Conservation (phyloP, 805 yeast species). For the Wickerhamomyces canadensis region DNA sequence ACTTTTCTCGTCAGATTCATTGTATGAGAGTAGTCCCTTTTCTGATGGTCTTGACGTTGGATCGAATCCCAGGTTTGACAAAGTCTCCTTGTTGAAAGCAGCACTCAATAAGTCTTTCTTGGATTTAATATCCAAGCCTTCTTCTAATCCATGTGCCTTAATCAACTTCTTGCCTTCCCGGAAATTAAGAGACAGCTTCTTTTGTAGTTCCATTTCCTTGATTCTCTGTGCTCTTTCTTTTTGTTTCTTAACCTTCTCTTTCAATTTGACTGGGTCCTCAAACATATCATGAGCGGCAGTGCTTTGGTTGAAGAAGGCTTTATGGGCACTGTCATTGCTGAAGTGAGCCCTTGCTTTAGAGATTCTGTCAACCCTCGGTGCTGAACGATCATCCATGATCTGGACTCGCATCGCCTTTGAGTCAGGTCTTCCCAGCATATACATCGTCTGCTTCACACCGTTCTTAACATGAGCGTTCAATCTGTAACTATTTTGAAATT, state of each 20-base stretch:
- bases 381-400: constrained; percentile 21
- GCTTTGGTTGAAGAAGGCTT: constrained; percentile 46
- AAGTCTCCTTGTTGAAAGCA: constrained; percentile 35
- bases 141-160: constrained; percentile 21
- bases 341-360: constrained; percentile 29
- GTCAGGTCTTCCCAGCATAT: constrained; percentile 29
- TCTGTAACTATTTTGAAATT: constrained; percentile 57
- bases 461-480: constrained; percentile 48
- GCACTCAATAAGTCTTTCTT: constrained; percentile 27
- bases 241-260: constrained; percentile 33
- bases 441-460: constrained; percentile 38
- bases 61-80: constrained; percentile 45
- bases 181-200: constrained; percentile 4
- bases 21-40: constrained; percentile 10
- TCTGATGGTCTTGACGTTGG: constrained; percentile 32
- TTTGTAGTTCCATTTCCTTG: constrained; percentile 3
- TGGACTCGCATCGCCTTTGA: constrained; percentile 24
- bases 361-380: constrained; percentile 20
- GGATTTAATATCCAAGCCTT: constrained; percentile 20
- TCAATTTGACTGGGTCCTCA: constrained; percentile 8
- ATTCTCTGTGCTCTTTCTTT: constrained; percentile 28
- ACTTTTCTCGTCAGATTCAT: constrained; percentile 15
- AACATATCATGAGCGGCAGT: constrained; percentile 25
- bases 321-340: constrained; percentile 35
- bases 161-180: constrained; percentile 25